Percentiles rank a stretch among this genome's conserved stretches.
These are phyloP conservation scores for Sporothrix variecibatus DNA, from an alignment of 2,329 filamentous ascomycete species.

Conservation along the genomic window DNA sequence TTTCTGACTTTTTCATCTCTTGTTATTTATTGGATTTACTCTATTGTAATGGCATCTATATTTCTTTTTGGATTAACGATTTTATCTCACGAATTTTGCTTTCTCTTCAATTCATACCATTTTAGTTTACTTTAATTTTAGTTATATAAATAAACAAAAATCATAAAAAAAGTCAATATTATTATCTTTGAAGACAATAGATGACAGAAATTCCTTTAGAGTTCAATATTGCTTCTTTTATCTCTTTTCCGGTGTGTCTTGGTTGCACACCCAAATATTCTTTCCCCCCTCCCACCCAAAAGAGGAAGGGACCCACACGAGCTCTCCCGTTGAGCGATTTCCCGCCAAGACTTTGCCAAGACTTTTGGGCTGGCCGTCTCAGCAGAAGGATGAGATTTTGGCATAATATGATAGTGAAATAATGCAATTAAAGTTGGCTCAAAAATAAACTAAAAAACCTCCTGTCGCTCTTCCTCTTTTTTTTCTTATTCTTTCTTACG, in stretches of 20 bases:
- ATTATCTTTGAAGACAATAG: not conserved
- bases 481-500: not conserved
- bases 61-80: not conserved
- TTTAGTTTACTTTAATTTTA: not conserved
- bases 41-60: not conserved
- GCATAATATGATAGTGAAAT: too few species aligned
- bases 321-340: slow-evolving; percentile 24
- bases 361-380: not conserved
- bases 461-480: not conserved
- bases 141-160: not conserved
- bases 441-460: not conserved
- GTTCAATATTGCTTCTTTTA: not conserved
- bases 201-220: not conserved
- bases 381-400: not conserved
- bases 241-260: not conserved
- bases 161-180: not conserved
- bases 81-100: not conserved
- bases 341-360: slow-evolving; percentile 1
- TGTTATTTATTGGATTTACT: not conserved
- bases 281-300: not conserved
- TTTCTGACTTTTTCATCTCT: not conserved
- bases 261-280: not conserved
- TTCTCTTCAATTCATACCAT: not conserved
- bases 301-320: slow-evolving; percentile 18
- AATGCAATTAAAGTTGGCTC: not conserved